Evolutionary conservation across 1,284 basidiomycete genomes (phyloP), one percentile per base, ranked within the genome.

Genomic region (Fomitopsis pinicola): DNA sequence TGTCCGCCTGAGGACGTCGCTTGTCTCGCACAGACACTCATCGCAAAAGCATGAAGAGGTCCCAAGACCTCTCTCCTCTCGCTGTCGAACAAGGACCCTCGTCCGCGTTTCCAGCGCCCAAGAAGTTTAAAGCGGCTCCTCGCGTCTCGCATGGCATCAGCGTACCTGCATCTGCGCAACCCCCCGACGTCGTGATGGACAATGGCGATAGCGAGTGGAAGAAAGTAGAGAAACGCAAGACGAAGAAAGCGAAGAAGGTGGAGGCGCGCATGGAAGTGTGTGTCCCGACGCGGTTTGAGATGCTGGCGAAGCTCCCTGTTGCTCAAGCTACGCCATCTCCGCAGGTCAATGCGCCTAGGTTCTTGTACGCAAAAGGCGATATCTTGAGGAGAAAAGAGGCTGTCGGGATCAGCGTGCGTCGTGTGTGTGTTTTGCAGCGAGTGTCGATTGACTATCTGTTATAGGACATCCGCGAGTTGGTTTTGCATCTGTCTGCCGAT

Each of bases 381-480:
- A 94, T 95, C 59, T 69, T 83, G 45, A 87, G 82, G 69, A 79
- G 92, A 48, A 86, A 81, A 63, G 82, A 88, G 67, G 86, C 89
- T 17, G 82, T 95, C 54, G 85, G 86, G 14, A 87, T 94, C 59
- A 89, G 86, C 57, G 93, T 94, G 69, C 67, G 88, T 40, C 26
- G 12, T 28, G 10, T 30, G 45, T 14, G 17, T 22, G n/a, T 7
- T 38, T 30, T 45, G 4, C 19, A 33, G 12, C 15, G 26, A 38
- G 22, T 26, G 42, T 36, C 10, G 17, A 36, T 48, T 40, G 35
- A 55, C 46, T 35, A 45, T 30, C 60, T 28, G 57, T 19, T 48
- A 12, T 66, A 96, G 94, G 92, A 95, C 70, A 81, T 96, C 33
- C 83, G 94, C 22, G 94, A 97, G 70, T 78, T 97, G 36, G 81